Evolutionary conservation across 2,329 filamentous ascomycete genomes (phyloP).

Genomic region (Sphaerulina vaccinii): DNA sequence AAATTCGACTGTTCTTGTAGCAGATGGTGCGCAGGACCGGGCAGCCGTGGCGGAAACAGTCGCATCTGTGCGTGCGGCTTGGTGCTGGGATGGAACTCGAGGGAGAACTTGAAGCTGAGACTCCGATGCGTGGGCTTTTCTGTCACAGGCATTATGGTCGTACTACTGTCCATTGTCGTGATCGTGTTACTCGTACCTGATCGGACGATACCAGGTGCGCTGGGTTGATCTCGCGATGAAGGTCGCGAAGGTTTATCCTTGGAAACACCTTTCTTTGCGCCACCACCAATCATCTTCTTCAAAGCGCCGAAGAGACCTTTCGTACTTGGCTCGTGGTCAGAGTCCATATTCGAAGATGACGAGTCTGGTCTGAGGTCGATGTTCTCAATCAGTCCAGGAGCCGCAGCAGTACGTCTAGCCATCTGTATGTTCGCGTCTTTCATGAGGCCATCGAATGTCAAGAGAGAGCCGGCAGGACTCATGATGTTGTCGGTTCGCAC

Average conservation of each 20-base stretch:
- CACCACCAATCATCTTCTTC: constrained; percentile 36
- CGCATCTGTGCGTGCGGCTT: constrained; percentile 59
- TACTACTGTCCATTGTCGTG: constrained; percentile 34
- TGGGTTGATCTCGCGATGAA: constrained; percentile 12
- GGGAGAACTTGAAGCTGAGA: constrained; percentile 72
- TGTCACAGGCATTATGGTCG: neutral
- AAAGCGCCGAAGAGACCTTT: constrained; percentile 38
- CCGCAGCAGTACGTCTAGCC: constrained; percentile 37
- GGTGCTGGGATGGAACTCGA: constrained; percentile 63
- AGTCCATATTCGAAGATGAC: constrained; percentile 28
- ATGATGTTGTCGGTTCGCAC: constrained; percentile 73
- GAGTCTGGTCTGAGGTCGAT: constrained; percentile 32
- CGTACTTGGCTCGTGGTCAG: constrained; percentile 29
- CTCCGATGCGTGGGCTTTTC: constrained; percentile 44
- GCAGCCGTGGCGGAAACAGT: constrained; percentile 67
- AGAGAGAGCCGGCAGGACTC: constrained; percentile 54
- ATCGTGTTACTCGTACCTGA: constrained; percentile 14
- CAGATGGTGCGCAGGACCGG: constrained; percentile 66
- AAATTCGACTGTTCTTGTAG: constrained; percentile 46
- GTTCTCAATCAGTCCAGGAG: constrained; percentile 29
- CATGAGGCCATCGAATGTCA: constrained; percentile 64
- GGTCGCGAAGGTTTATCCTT: constrained; percentile 26
- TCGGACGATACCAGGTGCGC: constrained; percentile 8
- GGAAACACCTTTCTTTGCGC: constrained; percentile 27
- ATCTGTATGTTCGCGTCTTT: constrained; percentile 36